These are phyloP conservation scores for Discostella pseudostelligera DNA, from an alignment of 108 stramenopile species.

Conservation along the genomic window DNA sequence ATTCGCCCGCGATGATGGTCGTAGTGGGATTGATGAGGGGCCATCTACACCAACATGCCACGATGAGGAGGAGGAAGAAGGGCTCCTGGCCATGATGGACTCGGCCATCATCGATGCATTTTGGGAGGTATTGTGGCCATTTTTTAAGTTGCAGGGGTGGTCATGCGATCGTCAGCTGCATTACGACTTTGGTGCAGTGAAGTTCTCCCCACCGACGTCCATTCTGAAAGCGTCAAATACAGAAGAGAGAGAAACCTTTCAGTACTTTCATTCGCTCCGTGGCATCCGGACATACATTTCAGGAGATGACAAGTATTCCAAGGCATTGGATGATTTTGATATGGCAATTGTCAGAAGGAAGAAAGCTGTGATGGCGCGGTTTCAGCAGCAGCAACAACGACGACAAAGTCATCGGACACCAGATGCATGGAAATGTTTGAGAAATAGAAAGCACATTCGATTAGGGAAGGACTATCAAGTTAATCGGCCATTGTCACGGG, in stretches of 20 bases:
- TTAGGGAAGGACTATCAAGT: constrained; percentile 22
- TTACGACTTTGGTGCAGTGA: constrained; percentile 33
- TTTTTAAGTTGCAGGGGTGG: constrained; percentile 14
- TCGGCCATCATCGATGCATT: constrained; percentile 10
- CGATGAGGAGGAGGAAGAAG: not conserved
- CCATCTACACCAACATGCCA: not conserved
- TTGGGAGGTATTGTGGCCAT: constrained; percentile 32
- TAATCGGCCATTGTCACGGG: constrained; percentile 5
- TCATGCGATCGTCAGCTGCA: not conserved
- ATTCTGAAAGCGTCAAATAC: not conserved
- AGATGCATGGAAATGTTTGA: not conserved
- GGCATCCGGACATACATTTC: not conserved
- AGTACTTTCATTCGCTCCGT: not conserved
- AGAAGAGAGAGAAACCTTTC: not conserved
- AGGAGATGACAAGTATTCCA: not conserved
- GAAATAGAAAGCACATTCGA: constrained; percentile 3
- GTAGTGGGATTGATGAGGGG: not conserved
- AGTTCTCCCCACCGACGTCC: constrained; percentile 10
- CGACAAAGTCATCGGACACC: not conserved
- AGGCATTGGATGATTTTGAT: not conserved
- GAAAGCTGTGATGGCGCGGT: not conserved
- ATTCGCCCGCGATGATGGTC: not conserved
- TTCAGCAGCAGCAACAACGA: not conserved
- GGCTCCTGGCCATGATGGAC: not conserved
- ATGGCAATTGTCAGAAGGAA: not conserved